phyloP scores from a whole-genome alignment of 768 basidiomycete species.

The Dentipellis sp. region DNA sequence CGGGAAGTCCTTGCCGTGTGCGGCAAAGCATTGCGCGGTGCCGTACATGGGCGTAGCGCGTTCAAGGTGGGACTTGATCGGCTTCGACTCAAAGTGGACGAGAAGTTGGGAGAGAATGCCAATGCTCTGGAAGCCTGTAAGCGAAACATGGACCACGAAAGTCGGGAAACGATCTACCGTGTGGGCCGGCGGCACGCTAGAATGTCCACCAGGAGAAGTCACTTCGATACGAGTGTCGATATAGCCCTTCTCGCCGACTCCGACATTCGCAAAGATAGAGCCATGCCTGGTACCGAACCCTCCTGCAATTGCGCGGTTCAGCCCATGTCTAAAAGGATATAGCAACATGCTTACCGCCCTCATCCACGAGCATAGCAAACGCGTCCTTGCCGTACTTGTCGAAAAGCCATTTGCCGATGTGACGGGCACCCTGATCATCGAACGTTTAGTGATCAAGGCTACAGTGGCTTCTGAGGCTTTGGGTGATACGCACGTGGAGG shows the following conservation, averaged over 20 bases:
- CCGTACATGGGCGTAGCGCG: slow-evolving; percentile 25
- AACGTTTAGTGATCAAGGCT: not conserved
- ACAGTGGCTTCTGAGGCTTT: too few relatives aligned
- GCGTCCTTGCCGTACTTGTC: slow-evolving; percentile 59
- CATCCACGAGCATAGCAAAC: slow-evolving; percentile 78
- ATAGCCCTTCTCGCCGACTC: slow-evolving; percentile 68
- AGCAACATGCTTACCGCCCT: slow-evolving; percentile 55
- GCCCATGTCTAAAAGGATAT: not conserved
- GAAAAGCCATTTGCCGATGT: slow-evolving; percentile 38
- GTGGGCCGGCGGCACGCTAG: slow-evolving; percentile 73
- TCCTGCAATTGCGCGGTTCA: slow-evolving; percentile 23
- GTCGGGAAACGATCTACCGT: slow-evolving; percentile 38
- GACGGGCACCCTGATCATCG: slow-evolving; percentile 41
- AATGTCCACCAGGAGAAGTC: slow-evolving; percentile 71
- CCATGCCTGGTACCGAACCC: slow-evolving; percentile 44
- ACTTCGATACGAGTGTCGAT: slow-evolving; percentile 58
- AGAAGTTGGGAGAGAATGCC: slow-evolving; percentile 54
- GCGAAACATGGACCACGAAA: not conserved
- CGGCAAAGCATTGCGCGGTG: slow-evolving; percentile 33
- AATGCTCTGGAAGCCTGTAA: slow-evolving; percentile 33
- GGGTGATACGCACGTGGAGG: slow-evolving; percentile 14
- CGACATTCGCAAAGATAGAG: slow-evolving; percentile 48
- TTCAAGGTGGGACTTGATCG: slow-evolving; percentile 17
- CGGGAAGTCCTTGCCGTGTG: slow-evolving; percentile 30
- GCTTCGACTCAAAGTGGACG: slow-evolving; percentile 10